Base-by-base conservation (phyloP, 2,329 filamentous ascomycete species). In the Penicillium oxalicum region DNA sequence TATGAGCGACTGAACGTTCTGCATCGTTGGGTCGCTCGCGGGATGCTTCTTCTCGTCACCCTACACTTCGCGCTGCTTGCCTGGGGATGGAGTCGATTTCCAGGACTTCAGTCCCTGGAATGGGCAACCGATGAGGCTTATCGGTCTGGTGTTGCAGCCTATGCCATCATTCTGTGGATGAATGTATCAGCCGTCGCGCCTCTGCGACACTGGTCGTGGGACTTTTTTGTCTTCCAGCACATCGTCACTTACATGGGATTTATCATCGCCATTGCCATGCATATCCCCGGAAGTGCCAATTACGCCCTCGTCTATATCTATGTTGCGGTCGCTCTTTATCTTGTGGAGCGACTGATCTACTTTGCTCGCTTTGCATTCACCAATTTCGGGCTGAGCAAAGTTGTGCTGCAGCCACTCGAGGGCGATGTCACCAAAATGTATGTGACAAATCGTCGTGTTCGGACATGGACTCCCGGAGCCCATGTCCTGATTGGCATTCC, bases 381-480 rank as follows among this genome's bases (percentile, higher is more conserved):
- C 27, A 71, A 70, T 48, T 44, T 54, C 8, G 53, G 53, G 2
- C 57, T 58, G 9, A 54, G 50, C 27, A 57, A 33, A 33, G 64
- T 52, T 11, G 63, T 52, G 40, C 56, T 64, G 44, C 59, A 49
- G 42, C 57, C 49, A 35, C 55, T 71, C 6, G 61, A 57, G 45
- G 69, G 63, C n/a, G 63, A 64, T 9, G 67, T 67, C 5, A 72
- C 69, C 2, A 67, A 63, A 47, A 51, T 72, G 26, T 57, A 55
- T n/a, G 53, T 72, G 8, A 57, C 61, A 2, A 66, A 61, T 45
- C 60, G 64, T 24, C 40, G 62, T 1, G 61, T 71, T 52, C 68
- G 62, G 37, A 58, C 56, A 4, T 72, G 69, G 68, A 54, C 44
- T 9, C 64, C 69, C 12, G 52, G 52, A 38, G 44, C 49, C 11